phyloP scores from a whole-genome alignment of 2,329 filamentous ascomycete species.

The Akanthomyces muscarius region DNA sequence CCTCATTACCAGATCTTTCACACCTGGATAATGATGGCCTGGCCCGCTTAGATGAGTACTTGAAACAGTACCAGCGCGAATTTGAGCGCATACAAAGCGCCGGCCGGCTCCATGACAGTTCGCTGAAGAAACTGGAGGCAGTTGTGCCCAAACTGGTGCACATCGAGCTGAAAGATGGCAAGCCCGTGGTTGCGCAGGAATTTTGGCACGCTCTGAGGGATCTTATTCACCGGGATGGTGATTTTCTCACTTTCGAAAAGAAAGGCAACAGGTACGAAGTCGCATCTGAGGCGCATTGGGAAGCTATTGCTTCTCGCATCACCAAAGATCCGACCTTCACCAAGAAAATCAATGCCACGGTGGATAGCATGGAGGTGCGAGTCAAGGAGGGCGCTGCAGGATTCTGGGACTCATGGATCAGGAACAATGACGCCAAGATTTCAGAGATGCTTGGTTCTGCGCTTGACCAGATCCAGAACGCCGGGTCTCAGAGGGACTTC shows the following conservation, averaged over 20 bases:
- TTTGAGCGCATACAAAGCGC: slow-evolving; percentile 29
- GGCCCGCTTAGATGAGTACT: slow-evolving; percentile 23
- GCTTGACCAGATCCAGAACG: slow-evolving; percentile 33
- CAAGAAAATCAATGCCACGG: slow-evolving; percentile 26
- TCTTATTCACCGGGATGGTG: slow-evolving; percentile 46
- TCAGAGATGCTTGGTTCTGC: slow-evolving; percentile 28
- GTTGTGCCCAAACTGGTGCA: slow-evolving; percentile 55
- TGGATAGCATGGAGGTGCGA: slow-evolving; percentile 25
- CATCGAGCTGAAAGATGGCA: slow-evolving; percentile 50
- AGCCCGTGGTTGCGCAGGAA: slow-evolving; percentile 50
- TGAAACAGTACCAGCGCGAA: slow-evolving; percentile 29
- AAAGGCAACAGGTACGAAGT: slow-evolving; percentile 34
- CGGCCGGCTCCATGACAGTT: slow-evolving; percentile 33
- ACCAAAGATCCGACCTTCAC: slow-evolving; percentile 31
- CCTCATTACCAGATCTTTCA: slow-evolving; percentile 10
- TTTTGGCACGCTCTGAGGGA: slow-evolving; percentile 64
- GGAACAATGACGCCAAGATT: slow-evolving; percentile 43
- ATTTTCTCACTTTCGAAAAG: slow-evolving; percentile 45
- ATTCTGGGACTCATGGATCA: slow-evolving; percentile 51
- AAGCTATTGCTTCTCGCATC: slow-evolving; percentile 41
- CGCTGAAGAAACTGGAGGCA: slow-evolving; percentile 41
- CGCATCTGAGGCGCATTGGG: slow-evolving; percentile 46
- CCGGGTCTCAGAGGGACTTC: slow-evolving; percentile 32
- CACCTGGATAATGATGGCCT: slow-evolving; percentile 20
- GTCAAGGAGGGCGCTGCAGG: slow-evolving; percentile 28